Evolutionary conservation across 352 stramenopile genomes (phyloP).

Genomic region (Chrysophaeum taylorii): DNA sequence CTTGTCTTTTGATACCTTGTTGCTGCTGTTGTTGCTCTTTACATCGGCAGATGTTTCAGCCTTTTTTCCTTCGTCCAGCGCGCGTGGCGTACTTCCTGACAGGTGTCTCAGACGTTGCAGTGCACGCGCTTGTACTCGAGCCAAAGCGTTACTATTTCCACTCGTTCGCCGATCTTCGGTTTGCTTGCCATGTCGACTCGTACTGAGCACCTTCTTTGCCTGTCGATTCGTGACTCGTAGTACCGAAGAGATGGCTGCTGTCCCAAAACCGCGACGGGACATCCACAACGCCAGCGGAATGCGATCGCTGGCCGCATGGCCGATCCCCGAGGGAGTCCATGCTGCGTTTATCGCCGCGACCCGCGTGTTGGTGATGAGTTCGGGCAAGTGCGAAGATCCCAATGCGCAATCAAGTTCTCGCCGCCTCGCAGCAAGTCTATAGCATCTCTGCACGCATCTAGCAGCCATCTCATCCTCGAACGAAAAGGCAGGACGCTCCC

Average conservation of each 20-base stretch:
- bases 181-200: no score
- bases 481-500: constrained; percentile 6
- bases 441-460: not conserved
- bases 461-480: not conserved
- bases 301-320: not conserved
- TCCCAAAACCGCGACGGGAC: not conserved
- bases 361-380: not conserved
- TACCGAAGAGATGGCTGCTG: not conserved
- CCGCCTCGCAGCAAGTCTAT: not conserved
- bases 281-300: constrained; percentile 3
- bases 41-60: no score
- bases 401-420: not conserved
- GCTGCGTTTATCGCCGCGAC: not conserved
- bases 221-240: no score
- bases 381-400: not conserved
- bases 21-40: no score
- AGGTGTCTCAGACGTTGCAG: no score
- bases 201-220: no score
- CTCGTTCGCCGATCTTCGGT: no score
- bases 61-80: no score
- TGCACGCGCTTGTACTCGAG: no score
- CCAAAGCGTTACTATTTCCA: no score
- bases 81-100: no score
- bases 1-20: no score
- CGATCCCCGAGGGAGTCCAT: not conserved